Base-by-base conservation (phyloP, 1,284 basidiomycete species). In the Thecaphora frezii region DNA sequence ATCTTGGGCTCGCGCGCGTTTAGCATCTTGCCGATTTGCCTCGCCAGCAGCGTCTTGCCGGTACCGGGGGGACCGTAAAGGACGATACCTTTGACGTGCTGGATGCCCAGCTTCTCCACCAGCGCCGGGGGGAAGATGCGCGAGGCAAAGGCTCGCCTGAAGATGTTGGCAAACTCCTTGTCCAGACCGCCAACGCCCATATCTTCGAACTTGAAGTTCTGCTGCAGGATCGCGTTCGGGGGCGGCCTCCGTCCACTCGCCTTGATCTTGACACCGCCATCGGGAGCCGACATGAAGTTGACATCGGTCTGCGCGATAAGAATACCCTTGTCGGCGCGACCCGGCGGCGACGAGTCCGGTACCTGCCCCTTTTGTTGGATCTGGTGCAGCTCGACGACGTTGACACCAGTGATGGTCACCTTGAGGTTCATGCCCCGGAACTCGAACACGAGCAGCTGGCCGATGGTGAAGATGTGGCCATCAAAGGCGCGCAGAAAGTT, bases 101-200 rank as follows among this genome's bases (percentile, higher is more conserved):
- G 90, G 57, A 99, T 98, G 41, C 96, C 96, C 28, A 99, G 86
- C 81, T 97, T 97, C 71, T 98, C 94, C 4, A 99, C 93, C 1
- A 98, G 85, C 1, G 87, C 91, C 0, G 93, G 93, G 23, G 96
- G 96, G 81, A 98, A 98, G 43, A 99, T 93, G 54, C 96, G 91
- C 55, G 90, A 93, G 0, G 96, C 94, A 79, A 99, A 99, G 0
- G 96, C 96, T 77, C 96, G 89, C 79, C 96, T 90, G 83, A 99
- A 99, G 78, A 99, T 99, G 53, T 91, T 88, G 54, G 87, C 87
- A 77, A 99, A 99, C 78, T 99, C 96, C 9, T 86, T 84, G 80
- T 99, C 96, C 39, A 99, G 84, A 78, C 96, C 96, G 78, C 96
- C 96, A 74, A 99, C 97, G 24, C 96, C 96, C 94, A 99, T 98